Base-by-base conservation (phyloP, 192 early-diverging fungal species). In the Dissophora globulifera region DNA sequence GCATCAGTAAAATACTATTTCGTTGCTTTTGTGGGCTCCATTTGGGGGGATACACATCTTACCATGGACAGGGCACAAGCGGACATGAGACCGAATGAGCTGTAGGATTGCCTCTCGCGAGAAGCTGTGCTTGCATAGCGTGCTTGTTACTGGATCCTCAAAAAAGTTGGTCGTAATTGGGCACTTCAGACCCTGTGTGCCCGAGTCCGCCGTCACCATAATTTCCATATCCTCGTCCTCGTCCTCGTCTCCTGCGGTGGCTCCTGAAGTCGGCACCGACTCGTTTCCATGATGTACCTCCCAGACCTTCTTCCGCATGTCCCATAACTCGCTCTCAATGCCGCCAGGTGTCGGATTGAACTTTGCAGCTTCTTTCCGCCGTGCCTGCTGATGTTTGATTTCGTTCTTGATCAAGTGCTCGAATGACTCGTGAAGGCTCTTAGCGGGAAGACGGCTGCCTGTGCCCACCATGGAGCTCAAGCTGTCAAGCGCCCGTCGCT, bases 141-240 rank as follows among this genome's bases (percentile, higher is more conserved):
- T 79, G 67, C 83, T 87, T 17, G 85, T 87, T 19, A 87, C 80
- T 13, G 85, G 85, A 16, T 85, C 82, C 22, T 65, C 69, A 35
- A 87, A 79, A 69, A 71, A 85, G 13, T 78, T 75, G 6, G 84
- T 80, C 16, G 85, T 82, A 1, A 87, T 57, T 27, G 85, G 85
- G 40, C 85, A 87, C 59, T 83, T 83, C 25, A 76, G 22, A 45
- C 46, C 56, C 46, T 61, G 58, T 5, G 46, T 19, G 1, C 51
- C 30, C 25, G 51, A 17, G 27, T 30, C 72, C 17, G 52, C 58
- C 7, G 46, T 57, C 17, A 61, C 52, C 58, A 67, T 55, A 40
- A 76, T 62, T 50, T 67, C 64, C 58, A 67, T 67, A 42, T 67
- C 62, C 4, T 74, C 63, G 20, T 76, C 71, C 0, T 66, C 72